These are phyloP conservation scores for Barnettozyma siamensis DNA, from an alignment of 805 yeast genomes.

Conservation along the genomic window DNA sequence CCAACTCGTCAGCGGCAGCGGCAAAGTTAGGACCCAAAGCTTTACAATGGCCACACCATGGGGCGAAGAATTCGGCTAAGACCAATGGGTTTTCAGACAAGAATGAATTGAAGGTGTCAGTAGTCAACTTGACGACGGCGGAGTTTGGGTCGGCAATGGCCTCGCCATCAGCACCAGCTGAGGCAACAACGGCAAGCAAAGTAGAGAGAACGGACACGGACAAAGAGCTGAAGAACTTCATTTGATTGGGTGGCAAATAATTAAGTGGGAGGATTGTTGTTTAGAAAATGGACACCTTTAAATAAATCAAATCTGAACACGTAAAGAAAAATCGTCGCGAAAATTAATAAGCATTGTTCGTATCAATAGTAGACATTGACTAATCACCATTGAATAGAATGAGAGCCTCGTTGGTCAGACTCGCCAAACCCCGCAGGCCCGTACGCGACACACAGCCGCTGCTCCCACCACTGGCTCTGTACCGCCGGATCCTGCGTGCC, in stretches of 20 bases:
- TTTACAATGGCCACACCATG: slow-evolving; percentile 99
- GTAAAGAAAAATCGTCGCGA: no score
- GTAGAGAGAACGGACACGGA: slow-evolving; percentile 34
- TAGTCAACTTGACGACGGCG: slow-evolving; percentile 76
- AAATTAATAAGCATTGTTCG: no score
- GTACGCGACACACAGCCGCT: slow-evolving; percentile 38
- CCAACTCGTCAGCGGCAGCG: slow-evolving; percentile 62
- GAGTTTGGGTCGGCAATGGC: slow-evolving; percentile 79
- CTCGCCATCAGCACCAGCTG: slow-evolving; percentile 39
- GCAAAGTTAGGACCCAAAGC: slow-evolving; percentile 75
- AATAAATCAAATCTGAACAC: background rate
- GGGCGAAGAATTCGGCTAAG: slow-evolving; percentile 83
- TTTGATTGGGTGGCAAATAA: slow-evolving; percentile 13
- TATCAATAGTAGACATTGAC: no score
- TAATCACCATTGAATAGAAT: no score
- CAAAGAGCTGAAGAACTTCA: slow-evolving; percentile 34
- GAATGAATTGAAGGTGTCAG: slow-evolving; percentile 59
- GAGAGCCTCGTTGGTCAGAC: slow-evolving; percentile 12
- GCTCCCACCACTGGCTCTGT: slow-evolving; percentile 77
- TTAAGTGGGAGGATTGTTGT: background rate
- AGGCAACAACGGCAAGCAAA: slow-evolving; percentile 33
- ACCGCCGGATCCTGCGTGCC: slow-evolving; percentile 76
- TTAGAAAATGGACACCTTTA: background rate
- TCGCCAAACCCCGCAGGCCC: slow-evolving; percentile 17
- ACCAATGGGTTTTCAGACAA: slow-evolving; percentile 71